These are phyloP conservation scores for Penicillium sp. DNA, from an alignment of 2,329 filamentous ascomycete genomes.

Conservation along the genomic window DNA sequence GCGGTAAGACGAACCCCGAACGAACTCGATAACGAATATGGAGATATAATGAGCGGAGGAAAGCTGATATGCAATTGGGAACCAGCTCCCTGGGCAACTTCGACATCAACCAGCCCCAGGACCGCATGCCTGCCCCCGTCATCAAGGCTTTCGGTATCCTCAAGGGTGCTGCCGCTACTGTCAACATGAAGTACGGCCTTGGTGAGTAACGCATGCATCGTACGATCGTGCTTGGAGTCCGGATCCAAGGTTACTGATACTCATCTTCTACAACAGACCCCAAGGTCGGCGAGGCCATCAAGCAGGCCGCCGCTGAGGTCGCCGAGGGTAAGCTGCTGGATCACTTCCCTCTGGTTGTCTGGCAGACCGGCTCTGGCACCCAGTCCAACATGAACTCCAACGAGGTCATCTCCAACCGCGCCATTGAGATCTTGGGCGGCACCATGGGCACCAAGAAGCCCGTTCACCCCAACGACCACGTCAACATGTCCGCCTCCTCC, in stretches of 20 bases:
- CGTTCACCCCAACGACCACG: conserved; percentile 98
- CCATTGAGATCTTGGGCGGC: conserved; percentile 95
- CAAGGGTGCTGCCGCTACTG: conserved; percentile 93
- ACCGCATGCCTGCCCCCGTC: conserved; percentile 94
- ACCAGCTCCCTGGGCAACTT: conserved; percentile 87
- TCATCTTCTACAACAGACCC: conserved; percentile 65
- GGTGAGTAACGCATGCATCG: conserved; percentile 49
- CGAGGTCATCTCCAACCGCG: conserved; percentile 98
- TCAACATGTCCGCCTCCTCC: conserved; percentile 98
- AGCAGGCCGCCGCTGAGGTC: conserved; percentile 92
- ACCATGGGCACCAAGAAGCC: conserved; percentile 96
- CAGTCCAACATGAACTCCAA: conserved; percentile 99
- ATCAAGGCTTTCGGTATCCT: conserved; percentile 94
- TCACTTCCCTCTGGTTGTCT: conserved; percentile 98
- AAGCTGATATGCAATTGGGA: conserved; percentile 30
- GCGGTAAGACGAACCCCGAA: conserved; percentile 57
- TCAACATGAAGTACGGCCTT: conserved; percentile 94
- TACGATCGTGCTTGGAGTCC: neutral
- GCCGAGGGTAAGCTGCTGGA: conserved; percentile 91
- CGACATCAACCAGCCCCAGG: conserved; percentile 98
- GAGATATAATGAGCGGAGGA: neutral
- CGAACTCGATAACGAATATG: conserved; percentile 11
- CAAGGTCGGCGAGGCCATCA: conserved; percentile 88
- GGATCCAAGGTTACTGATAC: neutral
- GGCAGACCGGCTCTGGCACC: conserved; percentile 98